These are phyloP conservation scores for Wallacemonas sp. DNA, from an alignment of 208 protist genomes.

Conservation along the genomic window DNA sequence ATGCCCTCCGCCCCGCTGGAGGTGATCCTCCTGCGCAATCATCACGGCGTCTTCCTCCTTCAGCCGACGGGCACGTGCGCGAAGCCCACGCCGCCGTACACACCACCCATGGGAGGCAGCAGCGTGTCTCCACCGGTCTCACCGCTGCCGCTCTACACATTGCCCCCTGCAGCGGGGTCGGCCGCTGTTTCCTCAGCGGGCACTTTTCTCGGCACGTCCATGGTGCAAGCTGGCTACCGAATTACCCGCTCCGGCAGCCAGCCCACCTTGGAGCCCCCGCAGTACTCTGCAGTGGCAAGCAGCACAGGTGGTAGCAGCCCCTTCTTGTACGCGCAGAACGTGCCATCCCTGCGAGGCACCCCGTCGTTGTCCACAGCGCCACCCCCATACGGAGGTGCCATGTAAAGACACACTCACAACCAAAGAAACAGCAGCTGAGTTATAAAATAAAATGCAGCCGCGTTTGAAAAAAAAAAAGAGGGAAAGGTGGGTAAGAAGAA, in stretches of 20 bases:
- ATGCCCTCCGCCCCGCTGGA: slow-evolving; percentile 62
- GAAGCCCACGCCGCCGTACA: slow-evolving; percentile 73
- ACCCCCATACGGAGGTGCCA: slow-evolving; percentile 30
- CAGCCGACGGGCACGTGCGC: slow-evolving; percentile 37
- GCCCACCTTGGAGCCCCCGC: slow-evolving; percentile 30
- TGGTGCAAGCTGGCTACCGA: slow-evolving; percentile 25
- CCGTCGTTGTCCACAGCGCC: slow-evolving; percentile 30
- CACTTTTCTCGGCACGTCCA: slow-evolving; percentile 32
- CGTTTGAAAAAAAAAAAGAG: not conserved
- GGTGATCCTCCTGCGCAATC: slow-evolving; percentile 75
- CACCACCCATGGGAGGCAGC: slow-evolving; percentile 32
- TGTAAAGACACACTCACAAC: not conserved
- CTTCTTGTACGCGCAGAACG: slow-evolving; percentile 27
- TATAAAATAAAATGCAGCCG: too few species aligned
- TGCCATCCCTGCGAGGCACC: slow-evolving; percentile 34
- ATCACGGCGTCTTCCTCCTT: slow-evolving; percentile 82
- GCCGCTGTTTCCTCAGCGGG: slow-evolving; percentile 18
- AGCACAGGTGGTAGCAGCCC: slow-evolving; percentile 23
- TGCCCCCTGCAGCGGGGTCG: slow-evolving; percentile 52
- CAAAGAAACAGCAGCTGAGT: not conserved
- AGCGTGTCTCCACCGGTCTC: slow-evolving; percentile 60
- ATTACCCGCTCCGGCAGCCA: slow-evolving; percentile 20
- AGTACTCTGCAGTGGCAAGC: slow-evolving; percentile 22
- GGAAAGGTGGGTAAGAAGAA: not conserved
- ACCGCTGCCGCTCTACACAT: slow-evolving; percentile 70